Evolutionary conservation across 1,139 yeast species (phyloP).

Genomic region (Magnusiomyces paraingens): DNA sequence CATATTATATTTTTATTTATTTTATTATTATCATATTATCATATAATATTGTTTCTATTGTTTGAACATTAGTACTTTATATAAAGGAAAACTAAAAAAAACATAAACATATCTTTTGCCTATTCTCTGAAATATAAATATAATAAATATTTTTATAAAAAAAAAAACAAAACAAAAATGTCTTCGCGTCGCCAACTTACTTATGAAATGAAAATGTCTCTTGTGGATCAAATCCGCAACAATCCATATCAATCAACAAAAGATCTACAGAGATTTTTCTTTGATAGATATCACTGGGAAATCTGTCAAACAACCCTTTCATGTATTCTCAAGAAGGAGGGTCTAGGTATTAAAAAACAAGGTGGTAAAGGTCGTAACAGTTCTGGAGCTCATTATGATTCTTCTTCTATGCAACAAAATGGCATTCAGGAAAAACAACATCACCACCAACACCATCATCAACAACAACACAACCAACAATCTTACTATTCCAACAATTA

Average conservation of each 20-base stretch:
- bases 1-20: no score
- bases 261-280: slow-evolving; percentile 4
- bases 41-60: no score
- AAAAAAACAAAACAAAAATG: background rate
- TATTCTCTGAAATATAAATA: no score
- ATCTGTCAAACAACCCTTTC: slow-evolving; percentile 6
- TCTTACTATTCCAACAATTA: no score
- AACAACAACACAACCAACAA: background rate
- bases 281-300: slow-evolving; percentile 2
- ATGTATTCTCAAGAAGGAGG: slow-evolving; percentile 4
- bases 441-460: no score
- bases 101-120: no score
- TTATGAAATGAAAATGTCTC: background rate
- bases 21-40: no score
- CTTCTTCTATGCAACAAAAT: background rate
- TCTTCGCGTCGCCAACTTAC: slow-evolving; percentile 2
- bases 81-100: no score
- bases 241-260: slow-evolving; percentile 4
- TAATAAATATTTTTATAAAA: no score
- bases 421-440: no score
- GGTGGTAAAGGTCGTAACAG: slow-evolving; percentile 3
- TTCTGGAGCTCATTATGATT: background rate
- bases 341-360: slow-evolving; percentile 1
- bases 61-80: no score
- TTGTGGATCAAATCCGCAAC: background rate